phyloP scores from a whole-genome alignment of 331 rosid species.

The Saraca asoca region DNA sequence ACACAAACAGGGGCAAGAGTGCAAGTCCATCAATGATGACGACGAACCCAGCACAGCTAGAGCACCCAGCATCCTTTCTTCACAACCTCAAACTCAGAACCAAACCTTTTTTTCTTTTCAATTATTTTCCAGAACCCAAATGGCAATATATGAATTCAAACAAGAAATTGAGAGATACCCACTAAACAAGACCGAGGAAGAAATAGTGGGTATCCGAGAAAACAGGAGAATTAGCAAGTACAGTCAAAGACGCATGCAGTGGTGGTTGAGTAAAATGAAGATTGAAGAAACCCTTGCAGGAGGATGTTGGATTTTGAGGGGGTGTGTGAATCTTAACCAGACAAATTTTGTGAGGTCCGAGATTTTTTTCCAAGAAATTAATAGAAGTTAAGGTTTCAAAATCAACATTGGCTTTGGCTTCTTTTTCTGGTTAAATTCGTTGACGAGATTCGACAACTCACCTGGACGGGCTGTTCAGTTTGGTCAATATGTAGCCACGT shows the following conservation, averaged over 20 bases:
- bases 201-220: constrained; percentile 40
- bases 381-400: constrained; percentile 28
- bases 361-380: constrained; percentile 32
- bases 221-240: constrained; percentile 31
- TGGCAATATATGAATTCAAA: neutral
- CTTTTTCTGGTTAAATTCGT: neutral
- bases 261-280: constrained; percentile 22
- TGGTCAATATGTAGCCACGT: no score
- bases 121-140: no score
- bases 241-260: constrained; percentile 48
- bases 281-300: constrained; percentile 23
- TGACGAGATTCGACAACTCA: no score
- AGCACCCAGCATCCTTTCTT: constrained; percentile 68
- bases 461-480: no score
- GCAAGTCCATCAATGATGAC: constrained; percentile 80
- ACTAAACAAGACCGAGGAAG: constrained; percentile 17
- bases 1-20: constrained; percentile 77
- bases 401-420: constrained; percentile 20
- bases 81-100: constrained; percentile 21
- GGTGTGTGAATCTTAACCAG: constrained; percentile 49
- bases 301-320: constrained; percentile 41
- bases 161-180: constrained; percentile 23
- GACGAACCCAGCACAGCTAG: constrained; percentile 55
- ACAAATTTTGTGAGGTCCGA: constrained; percentile 54
- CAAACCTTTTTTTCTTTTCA: neutral